Base-by-base conservation (phyloP, 1,284 basidiomycete genomes). In the Puccinia horiana region DNA sequence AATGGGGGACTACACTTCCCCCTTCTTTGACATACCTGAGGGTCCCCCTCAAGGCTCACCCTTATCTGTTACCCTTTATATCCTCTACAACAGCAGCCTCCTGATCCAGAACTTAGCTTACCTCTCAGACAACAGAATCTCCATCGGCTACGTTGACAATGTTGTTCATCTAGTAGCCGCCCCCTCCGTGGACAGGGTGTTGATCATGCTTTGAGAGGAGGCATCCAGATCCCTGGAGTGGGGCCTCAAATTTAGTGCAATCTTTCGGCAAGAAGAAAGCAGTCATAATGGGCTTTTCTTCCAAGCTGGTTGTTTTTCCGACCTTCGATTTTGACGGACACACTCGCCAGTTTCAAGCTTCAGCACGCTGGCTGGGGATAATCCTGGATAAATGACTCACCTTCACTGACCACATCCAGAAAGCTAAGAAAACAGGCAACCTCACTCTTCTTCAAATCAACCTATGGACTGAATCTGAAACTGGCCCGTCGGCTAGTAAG, bases 351-450 rank as follows among this genome's bases (percentile, higher is more conserved):
- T 54, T 42, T 37, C 29, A 29, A 6, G 69, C 82, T 12, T 72
- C 72, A 12, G 12, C 81, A 1, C 79, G 83, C 20, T 88, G 87
- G 85, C 86, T 89, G 0, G 87, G 88, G 8, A 85, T 86, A 56
- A 85, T 82, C 44, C 83, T 87, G 1, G 85, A 87, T 65, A 76
- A 82, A 0, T 77, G 84, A 23, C 86, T 88, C 0, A 32, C 20
- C 0, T 88, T 87, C 82, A 79, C 83, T 29, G 79, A 84, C 2
- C 87, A 88, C 56, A 83, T 65, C 12, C 37, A 67, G 2, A n/a
- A 67, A 20, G 26, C 67, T 4, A 77, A 77, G 16, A 42, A 67
- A 23, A 47, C n/a, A 63, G 40, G 40, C 29, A 29, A 65, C 3
- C 20, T 16, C 16, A 52, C 76, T 1, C 18, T 65, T 23, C 23